A percentile compares a stretch with the other conserved stretches of the same genome.
These are phyloP conservation scores for Chaetomium globosum DNA, from an alignment of 2,329 filamentous ascomycete species.

Conservation along the genomic window DNA sequence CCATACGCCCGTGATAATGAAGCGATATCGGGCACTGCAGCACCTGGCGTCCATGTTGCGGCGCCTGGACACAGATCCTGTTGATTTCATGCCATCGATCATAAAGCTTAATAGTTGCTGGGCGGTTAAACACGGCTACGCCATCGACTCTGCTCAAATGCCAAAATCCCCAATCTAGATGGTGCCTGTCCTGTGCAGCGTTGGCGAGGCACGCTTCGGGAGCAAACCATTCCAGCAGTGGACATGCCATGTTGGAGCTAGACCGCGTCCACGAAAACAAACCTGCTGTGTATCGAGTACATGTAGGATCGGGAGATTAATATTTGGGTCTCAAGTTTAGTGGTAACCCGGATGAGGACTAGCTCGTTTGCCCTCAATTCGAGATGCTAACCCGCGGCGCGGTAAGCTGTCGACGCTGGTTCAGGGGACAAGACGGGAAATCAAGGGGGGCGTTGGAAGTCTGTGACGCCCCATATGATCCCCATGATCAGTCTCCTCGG, in stretches of 20 bases:
- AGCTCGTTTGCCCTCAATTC: too few relatives aligned
- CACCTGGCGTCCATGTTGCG: too few relatives aligned
- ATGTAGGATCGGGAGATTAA: conserved; percentile 25
- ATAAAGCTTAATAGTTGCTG: too few relatives aligned
- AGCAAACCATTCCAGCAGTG: conserved; percentile 6
- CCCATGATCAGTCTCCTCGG: conserved; percentile 25
- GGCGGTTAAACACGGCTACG: not conserved
- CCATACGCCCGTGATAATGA: too few relatives aligned
- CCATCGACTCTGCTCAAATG: conserved; percentile 11
- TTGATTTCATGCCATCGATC: too few relatives aligned
- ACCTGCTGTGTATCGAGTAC: conserved; percentile 18
- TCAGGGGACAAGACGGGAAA: not conserved
- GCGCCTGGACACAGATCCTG: too few relatives aligned
- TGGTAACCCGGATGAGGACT: not conserved
- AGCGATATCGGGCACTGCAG: too few relatives aligned
- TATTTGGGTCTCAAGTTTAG: conserved; percentile 21
- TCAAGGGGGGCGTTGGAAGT: conserved; percentile 1
- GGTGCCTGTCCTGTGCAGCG: conserved; percentile 19
- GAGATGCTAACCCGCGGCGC: not conserved
- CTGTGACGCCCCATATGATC: conserved; percentile 18
- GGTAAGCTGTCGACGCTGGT: not conserved
- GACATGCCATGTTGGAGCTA: conserved; percentile 23
- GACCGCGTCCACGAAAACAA: conserved; percentile 22
- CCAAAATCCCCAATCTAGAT: not conserved
- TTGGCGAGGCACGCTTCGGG: conserved; percentile 25